Base-by-base conservation (phyloP, 257 asterid genomes). In the Plectranthus barbatus region DNA sequence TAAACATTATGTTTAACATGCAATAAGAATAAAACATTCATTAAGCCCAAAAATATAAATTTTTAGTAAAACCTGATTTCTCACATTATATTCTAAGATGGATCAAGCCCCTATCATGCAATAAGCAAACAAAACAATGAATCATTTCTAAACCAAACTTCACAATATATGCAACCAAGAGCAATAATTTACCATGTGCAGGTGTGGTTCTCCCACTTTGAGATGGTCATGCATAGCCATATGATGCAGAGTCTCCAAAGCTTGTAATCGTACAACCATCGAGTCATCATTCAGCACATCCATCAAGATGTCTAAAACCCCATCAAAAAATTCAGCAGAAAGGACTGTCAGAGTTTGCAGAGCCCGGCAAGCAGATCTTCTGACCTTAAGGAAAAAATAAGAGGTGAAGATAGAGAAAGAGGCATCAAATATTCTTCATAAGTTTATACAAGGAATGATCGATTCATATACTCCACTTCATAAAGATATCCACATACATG, bases 301-400 rank as follows among this genome's bases (percentile, higher is more conserved):
- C 81, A 90, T 80, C 82, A 90, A 64, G 20, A 79, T 67, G 58
- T 72, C 70, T 53, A 85, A 76, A 71, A 84, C 84, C 69, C 76
- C 84, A 49, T 60, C 60, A 53, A 95, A 69, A 93, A 93, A 93
- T 59, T 81, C 71, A 62, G 87, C 72, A 69, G 87, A 85, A 62
- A 68, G 72, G 58, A 58, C 71, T 6, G 79, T 55, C 71, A 77
- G 83, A 72, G 52, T 80, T 75, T 80, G 84, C 82, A 93, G 70
- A 78, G 96, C 88, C 78, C 50, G 71, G 69, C 99, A 93, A 54
- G 99, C 96, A 56, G 94, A 78, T 82, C 79, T 83, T 79, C 96
- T 84, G 59, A 93, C 99, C 99, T 92, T 81, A 69, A 83, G 67
- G 34, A 67, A 67, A 59, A 3, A 49, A 68, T 55, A 71, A 46